These are phyloP conservation scores for Rubroboletus pulcherrimus DNA, from an alignment of 768 basidiomycete species.

Conservation along the genomic window DNA sequence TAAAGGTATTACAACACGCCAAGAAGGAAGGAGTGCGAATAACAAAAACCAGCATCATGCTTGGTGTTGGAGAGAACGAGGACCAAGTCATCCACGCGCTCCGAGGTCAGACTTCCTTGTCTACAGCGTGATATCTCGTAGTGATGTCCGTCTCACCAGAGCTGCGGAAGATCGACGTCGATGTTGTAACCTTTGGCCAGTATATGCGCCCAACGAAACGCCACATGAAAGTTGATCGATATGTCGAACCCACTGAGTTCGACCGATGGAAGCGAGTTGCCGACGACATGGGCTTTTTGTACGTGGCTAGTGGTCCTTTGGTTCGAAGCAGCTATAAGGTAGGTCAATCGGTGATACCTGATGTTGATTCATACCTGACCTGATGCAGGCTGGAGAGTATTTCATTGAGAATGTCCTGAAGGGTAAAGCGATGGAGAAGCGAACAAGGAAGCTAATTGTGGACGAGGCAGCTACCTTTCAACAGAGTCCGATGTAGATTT, in stretches of 20 bases:
- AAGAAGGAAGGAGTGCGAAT: constrained; percentile 81
- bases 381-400: constrained; percentile 83
- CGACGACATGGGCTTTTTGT: constrained; percentile 92
- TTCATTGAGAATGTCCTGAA: constrained; percentile 89
- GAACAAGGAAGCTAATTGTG: constrained; percentile 32
- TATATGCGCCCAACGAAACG: constrained; percentile 99
- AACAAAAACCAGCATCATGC: constrained; percentile 98
- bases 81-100: constrained; percentile 81
- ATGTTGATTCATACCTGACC: constrained; percentile 1
- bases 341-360: constrained; percentile 17
- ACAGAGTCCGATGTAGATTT: constrained; percentile 6
- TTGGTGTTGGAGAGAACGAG: constrained; percentile 89
- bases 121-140: not conserved
- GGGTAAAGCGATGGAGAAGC: constrained; percentile 49
- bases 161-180: constrained; percentile 81
- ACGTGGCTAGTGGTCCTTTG: constrained; percentile 94
- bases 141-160: constrained; percentile 46
- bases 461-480: constrained; percentile 12
- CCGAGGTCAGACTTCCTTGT: constrained; percentile 51
- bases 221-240: constrained; percentile 98
- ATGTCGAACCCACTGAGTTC: constrained; percentile 92
- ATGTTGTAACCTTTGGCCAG: constrained; percentile 98
- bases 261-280: constrained; percentile 87
- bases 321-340: constrained; percentile 98
- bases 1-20: constrained; percentile 76